Evolutionary conservation across 2,329 filamentous ascomycete species (phyloP).

Genomic region (Microdochium nivale): DNA sequence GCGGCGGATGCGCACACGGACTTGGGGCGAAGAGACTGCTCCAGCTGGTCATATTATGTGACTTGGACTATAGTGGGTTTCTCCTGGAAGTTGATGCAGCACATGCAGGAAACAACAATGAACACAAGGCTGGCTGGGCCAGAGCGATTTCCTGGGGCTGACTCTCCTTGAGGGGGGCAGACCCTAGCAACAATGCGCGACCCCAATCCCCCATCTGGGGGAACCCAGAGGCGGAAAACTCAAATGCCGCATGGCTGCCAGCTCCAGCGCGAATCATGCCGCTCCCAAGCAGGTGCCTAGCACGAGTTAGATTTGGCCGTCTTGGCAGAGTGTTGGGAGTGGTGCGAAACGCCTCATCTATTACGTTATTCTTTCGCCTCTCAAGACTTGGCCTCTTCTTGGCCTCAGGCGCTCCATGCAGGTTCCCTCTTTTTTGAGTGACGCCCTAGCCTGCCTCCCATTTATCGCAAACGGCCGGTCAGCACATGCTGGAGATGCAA

Average conservation of each 20-base stretch:
- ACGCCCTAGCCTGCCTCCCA: background rate
- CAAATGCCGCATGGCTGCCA: background rate
- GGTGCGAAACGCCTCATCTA: background rate
- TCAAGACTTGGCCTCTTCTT: background rate
- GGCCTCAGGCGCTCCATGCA: background rate
- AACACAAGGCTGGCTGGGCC: too few species aligned
- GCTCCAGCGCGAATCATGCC: background rate
- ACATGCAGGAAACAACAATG: too few species aligned
- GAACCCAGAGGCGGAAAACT: background rate
- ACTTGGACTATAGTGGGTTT: too few species aligned
- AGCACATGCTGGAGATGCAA: background rate
- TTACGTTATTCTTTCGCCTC: background rate
- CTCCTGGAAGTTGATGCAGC: too few species aligned
- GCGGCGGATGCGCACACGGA: too few species aligned
- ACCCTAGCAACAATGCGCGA: background rate
- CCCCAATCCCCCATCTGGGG: background rate
- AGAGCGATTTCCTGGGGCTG: too few species aligned
- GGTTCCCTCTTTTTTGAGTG: background rate
- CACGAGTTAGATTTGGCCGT: background rate
- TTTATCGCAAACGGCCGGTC: background rate
- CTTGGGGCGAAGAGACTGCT: too few species aligned
- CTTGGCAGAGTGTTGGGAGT: background rate
- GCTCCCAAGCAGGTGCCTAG: background rate
- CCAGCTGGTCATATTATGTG: too few species aligned
- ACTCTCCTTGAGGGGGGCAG: background rate